Percentiles rank a stretch among this genome's conserved stretches.
Evolutionary conservation across 495 filamentous ascomycete genomes (phyloP).

Genomic region (Usnea hakonensis): DNA sequence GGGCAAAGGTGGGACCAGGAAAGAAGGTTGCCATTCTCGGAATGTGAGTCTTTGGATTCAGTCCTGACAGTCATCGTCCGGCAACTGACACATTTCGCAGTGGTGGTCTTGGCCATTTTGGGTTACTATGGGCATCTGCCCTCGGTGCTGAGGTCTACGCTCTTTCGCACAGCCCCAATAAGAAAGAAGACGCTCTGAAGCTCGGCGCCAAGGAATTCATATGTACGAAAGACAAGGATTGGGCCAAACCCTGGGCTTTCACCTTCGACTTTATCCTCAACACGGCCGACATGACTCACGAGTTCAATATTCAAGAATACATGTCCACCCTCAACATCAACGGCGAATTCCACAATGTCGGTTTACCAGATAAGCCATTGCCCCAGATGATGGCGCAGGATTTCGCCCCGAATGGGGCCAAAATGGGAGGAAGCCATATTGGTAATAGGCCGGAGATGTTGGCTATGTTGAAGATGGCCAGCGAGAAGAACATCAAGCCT

Average conservation of each 20-base stretch:
- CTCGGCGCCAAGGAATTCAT: slow-evolving; percentile 72
- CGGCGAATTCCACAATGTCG: slow-evolving; percentile 74
- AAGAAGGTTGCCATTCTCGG: slow-evolving; percentile 46
- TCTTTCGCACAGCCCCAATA: slow-evolving; percentile 59
- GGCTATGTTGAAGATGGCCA: slow-evolving; percentile 74
- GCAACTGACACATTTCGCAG: slow-evolving; percentile 4
- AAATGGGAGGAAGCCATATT: slow-evolving; percentile 75
- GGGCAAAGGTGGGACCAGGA: slow-evolving; percentile 19
- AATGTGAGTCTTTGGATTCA: slow-evolving; percentile 29
- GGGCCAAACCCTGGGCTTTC: slow-evolving; percentile 51
- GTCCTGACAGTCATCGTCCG: neutral
- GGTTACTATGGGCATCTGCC: slow-evolving; percentile 61
- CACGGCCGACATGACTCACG: slow-evolving; percentile 59
- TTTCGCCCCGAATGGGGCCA: slow-evolving; percentile 66
- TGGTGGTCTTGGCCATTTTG: slow-evolving; percentile 71
- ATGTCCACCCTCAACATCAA: slow-evolving; percentile 75
- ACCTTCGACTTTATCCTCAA: slow-evolving; percentile 71
- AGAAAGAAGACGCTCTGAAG: slow-evolving; percentile 58
- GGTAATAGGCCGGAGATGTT: slow-evolving; percentile 74
- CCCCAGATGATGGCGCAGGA: slow-evolving; percentile 68
- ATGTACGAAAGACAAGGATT: slow-evolving; percentile 57
- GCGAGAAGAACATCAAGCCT: slow-evolving; percentile 69
- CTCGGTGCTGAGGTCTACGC: slow-evolving; percentile 64
- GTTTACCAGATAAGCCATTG: slow-evolving; percentile 73
- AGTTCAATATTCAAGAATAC: slow-evolving; percentile 63